Evolutionary conservation across 2,329 filamentous ascomycete species (phyloP).

Genomic region (Aspergillus sergii): DNA sequence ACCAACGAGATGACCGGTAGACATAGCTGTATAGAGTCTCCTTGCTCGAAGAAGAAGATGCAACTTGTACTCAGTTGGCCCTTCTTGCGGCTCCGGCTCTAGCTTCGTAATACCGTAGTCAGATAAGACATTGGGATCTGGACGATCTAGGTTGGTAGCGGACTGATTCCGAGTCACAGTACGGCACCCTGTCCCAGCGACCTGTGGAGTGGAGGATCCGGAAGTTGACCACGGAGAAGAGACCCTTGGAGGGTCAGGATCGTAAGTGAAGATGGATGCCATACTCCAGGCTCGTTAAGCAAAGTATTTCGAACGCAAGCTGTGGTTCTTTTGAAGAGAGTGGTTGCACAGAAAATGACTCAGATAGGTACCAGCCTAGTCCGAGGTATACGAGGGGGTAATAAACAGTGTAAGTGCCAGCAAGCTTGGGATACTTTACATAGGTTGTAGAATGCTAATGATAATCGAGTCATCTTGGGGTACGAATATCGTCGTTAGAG

Average conservation of each 20-base stretch:
- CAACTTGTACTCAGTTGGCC: constrained; percentile 94
- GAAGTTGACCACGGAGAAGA: constrained; percentile 84
- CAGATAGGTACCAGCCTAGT: constrained; percentile 8
- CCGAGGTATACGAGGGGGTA: constrained; percentile 11
- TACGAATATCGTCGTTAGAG: constrained; percentile 2
- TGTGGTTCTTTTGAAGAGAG: neutral
- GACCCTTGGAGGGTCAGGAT: constrained; percentile 82
- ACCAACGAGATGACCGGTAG: constrained; percentile 60
- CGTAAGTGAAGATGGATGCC: constrained; percentile 96
- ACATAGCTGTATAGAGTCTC: constrained; percentile 71
- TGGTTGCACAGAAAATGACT: neutral
- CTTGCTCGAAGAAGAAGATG: constrained; percentile 82
- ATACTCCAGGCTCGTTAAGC: constrained; percentile 48
- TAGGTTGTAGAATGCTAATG: constrained; percentile 9
- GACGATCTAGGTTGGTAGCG: constrained; percentile 43
- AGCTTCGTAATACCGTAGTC: constrained; percentile 73
- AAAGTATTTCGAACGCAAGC: neutral
- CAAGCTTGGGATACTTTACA: constrained; percentile 10
- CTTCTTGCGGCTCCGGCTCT: constrained; percentile 88
- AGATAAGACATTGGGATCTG: constrained; percentile 41
- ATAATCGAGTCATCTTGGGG: constrained; percentile 25
- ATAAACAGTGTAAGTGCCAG: constrained; percentile 7
- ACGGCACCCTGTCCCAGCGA: constrained; percentile 27
- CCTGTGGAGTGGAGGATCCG: constrained; percentile 45
- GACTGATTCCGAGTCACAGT: constrained; percentile 31